phyloP scores from a whole-genome alignment of 306 rosid genomes.

The Sicyos edulis region DNA sequence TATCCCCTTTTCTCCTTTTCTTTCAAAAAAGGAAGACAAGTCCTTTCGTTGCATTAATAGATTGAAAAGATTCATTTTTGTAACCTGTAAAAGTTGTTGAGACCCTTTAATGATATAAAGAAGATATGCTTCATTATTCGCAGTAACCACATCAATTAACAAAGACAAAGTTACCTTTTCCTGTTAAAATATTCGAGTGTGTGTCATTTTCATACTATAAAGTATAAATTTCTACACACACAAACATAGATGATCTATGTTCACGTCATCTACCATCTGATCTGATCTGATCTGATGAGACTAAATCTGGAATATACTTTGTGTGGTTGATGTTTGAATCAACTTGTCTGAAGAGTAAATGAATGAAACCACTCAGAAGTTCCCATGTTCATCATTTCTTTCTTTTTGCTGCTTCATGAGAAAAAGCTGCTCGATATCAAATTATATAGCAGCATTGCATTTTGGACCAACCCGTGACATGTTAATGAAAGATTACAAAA shows the following conservation, averaged over 20 bases:
- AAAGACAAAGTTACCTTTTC: conserved; percentile 2
- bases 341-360: conserved; percentile 18
- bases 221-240: not conserved
- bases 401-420: no score
- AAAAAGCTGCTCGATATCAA: no score
- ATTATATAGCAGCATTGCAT: no score
- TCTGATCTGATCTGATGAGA: no score
- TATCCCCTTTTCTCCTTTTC: no score
- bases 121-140: conserved; percentile 18
- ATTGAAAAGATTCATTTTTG: conserved; percentile 17
- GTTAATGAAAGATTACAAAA: not conserved
- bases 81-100: no score
- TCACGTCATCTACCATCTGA: no score
- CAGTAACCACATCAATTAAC: not conserved
- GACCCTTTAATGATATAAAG: conserved; percentile 19
- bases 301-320: conserved; percentile 2
- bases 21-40: not conserved
- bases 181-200: conserved; percentile 14
- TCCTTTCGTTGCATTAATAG: conserved; percentile 19
- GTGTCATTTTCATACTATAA: conserved; percentile 15
- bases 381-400: conserved; percentile 16
- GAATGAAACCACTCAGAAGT: conserved; percentile 14
- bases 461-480: no score
- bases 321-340: conserved; percentile 18
- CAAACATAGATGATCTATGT: no score